Base-by-base conservation (phyloP, 176 grass and related monocot genomes). In the Triticum dicoccoides region DNA sequence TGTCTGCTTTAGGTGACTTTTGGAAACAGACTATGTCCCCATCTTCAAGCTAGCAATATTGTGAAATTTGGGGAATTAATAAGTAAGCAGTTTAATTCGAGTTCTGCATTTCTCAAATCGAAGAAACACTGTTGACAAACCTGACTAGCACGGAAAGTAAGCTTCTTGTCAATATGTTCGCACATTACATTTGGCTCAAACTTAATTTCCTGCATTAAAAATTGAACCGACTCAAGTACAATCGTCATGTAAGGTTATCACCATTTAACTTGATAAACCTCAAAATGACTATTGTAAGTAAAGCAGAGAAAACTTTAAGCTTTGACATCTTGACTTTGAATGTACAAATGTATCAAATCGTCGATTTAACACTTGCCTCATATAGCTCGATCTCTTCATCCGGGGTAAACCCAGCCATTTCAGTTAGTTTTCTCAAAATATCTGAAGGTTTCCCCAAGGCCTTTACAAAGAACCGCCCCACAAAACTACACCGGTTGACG, bases 311-410 rank as follows among this genome's bases (percentile, higher is more conserved):
- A 69, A 37, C 17, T 76, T 85, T 30, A 39, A 49, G 30, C 49
- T 76, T 72, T 77, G 33, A 54, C 30, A 63, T 80, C 5, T 39
- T 42, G 51, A 37, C 45, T 32, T 13, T 61, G 8, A n/a, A 63
- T 35, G 30, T 65, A 76, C 58, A 81, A 54, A 74, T 37, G 70
- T 79, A 76, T 76, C 27, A 52, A 86, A 65, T 80, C 62, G 83
- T 79, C 54, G 44, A 73, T 77, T 88, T 51, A 88, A 75, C 47
- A 39, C 63, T 89, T 93, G 65, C 93, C 92, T 98, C 96, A 78
- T 92, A 96, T 51, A 98, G 93, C 76, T 92, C 90, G 77, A 98
- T 90, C 85, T 98, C 93, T 87, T 98, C 92, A 73, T 96, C 80
- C 51, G 86, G 83, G 44, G 80, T 59, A 88, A 94, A 94, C 72